These are phyloP conservation scores for Phymatotrichopsis omnivora DNA, from an alignment of 2,329 filamentous ascomycete genomes.

Conservation along the genomic window DNA sequence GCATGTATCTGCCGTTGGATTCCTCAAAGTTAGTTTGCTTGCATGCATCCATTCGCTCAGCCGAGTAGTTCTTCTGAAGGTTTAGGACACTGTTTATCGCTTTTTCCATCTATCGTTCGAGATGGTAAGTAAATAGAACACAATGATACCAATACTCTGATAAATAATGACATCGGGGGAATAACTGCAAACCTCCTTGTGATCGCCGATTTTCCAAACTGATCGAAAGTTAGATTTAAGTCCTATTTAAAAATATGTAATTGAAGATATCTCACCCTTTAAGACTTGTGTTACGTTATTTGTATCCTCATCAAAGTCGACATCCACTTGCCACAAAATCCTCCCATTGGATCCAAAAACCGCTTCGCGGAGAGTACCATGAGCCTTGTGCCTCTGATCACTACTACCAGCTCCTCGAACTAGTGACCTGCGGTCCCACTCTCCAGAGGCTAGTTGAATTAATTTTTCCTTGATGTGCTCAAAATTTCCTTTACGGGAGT, in stretches of 20 bases:
- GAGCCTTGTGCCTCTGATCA: neutral
- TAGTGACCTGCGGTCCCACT: slow-evolving; percentile 8
- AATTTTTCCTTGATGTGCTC: slow-evolving; percentile 4
- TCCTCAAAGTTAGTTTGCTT: neutral
- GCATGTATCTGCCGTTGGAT: neutral
- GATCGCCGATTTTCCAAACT: slow-evolving; percentile 15
- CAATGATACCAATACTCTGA: too few relatives aligned
- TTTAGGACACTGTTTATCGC: neutral
- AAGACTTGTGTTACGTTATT: slow-evolving; percentile 7
- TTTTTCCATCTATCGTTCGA: slow-evolving; percentile 4
- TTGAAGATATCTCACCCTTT: slow-evolving; percentile 8
- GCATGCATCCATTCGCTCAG: slow-evolving; percentile 1
- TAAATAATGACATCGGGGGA: neutral
- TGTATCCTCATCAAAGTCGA: slow-evolving; percentile 9
- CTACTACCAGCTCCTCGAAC: neutral
- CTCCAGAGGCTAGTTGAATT: slow-evolving; percentile 11
- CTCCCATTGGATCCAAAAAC: slow-evolving; percentile 4
- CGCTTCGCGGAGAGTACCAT: slow-evolving; percentile 4
- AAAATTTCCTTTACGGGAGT: slow-evolving; percentile 18
- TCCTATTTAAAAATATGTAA: too few relatives aligned
- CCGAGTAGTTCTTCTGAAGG: slow-evolving; percentile 6
- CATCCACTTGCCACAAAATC: slow-evolving; percentile 19
- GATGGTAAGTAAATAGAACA: too few relatives aligned
- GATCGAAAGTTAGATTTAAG: neutral
- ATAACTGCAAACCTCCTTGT: neutral